Evolutionary conservation across 2,329 filamentous ascomycete species (phyloP).

Genomic region (Periglandula ipomoeae): DNA sequence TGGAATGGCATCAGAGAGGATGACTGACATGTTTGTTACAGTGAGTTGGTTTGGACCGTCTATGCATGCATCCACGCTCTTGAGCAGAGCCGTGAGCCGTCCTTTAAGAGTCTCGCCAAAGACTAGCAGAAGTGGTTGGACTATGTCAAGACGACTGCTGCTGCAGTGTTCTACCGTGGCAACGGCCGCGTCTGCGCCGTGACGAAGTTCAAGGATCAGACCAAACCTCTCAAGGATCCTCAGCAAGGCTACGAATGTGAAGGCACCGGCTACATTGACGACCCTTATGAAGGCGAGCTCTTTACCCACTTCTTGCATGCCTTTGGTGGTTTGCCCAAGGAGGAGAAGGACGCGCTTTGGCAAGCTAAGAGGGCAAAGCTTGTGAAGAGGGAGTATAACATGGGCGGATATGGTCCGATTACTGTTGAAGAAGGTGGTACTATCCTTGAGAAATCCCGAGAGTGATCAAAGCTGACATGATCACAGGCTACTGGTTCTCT

Average conservation of each 20-base stretch:
- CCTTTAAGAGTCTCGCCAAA: conserved; percentile 20
- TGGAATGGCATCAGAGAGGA: no score
- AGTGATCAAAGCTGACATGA: not conserved
- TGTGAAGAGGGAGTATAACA: conserved; percentile 26
- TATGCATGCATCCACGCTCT: conserved; percentile 30
- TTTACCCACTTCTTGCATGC: conserved; percentile 32
- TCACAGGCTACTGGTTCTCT: conserved; percentile 29
- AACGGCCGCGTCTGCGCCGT: conserved; percentile 31
- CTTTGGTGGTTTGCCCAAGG: conserved; percentile 22
- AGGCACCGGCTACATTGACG: conserved; percentile 23
- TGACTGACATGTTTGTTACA: conserved; percentile 11
- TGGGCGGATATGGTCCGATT: conserved; percentile 27
- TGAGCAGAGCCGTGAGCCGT: conserved; percentile 17
- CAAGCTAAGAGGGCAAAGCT: conserved; percentile 27
- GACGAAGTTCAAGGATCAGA: conserved; percentile 25
- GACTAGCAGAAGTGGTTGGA: conserved; percentile 31
- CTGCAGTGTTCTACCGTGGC: conserved; percentile 27
- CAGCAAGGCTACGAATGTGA: conserved; percentile 28
- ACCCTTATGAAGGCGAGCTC: conserved; percentile 34
- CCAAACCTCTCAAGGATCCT: conserved; percentile 18
- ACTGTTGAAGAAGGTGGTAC: conserved; percentile 28
- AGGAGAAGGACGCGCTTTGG: conserved; percentile 28
- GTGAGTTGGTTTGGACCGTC: conserved; percentile 32
- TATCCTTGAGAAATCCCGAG: not conserved
- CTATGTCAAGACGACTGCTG: conserved; percentile 27